phyloP scores from a whole-genome alignment of 2,329 filamentous ascomycete genomes.

The Parastagonospora avenae region DNA sequence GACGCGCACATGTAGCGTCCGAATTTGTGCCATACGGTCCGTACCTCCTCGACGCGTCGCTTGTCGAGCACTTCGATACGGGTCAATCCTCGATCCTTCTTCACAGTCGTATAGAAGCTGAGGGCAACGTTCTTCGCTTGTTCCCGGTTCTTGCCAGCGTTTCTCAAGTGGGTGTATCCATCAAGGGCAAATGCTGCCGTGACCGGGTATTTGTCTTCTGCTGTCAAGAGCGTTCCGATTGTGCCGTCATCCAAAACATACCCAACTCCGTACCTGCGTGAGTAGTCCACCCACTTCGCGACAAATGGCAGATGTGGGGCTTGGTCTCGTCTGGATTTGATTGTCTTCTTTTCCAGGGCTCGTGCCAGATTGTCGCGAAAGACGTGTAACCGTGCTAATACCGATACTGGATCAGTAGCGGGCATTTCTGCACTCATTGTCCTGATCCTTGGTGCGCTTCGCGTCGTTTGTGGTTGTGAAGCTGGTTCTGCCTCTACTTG shows the following conservation, averaged over 20 bases:
- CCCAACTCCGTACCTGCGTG: conserved; percentile 82
- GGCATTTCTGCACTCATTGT: conserved; percentile 37
- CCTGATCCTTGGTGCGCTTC: conserved; percentile 28
- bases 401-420: conserved; percentile 51
- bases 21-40: conserved; percentile 69
- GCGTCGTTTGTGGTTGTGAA: conserved; percentile 21
- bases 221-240: conserved; percentile 68
- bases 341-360: conserved; percentile 48
- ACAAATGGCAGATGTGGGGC: conserved; percentile 61
- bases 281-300: conserved; percentile 86
- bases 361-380: conserved; percentile 54
- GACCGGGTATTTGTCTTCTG: conserved; percentile 60
- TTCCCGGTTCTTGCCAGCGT: conserved; percentile 65
- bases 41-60: conserved; percentile 60
- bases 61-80: conserved; percentile 66
- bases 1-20: conserved; percentile 69
- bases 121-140: conserved; percentile 54
- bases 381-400: conserved; percentile 50
- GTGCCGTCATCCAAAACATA: conserved; percentile 84
- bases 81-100: conserved; percentile 65
- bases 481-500: conserved; percentile 13
- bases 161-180: conserved; percentile 72
- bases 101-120: conserved; percentile 75
- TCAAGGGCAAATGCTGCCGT: conserved; percentile 74
- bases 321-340: conserved; percentile 52